A percentile compares a stretch with the other conserved stretches of the same genome.
These are phyloP conservation scores for Zygoascus hellenicus DNA, from an alignment of 1,139 yeast genomes.

Conservation along the genomic window DNA sequence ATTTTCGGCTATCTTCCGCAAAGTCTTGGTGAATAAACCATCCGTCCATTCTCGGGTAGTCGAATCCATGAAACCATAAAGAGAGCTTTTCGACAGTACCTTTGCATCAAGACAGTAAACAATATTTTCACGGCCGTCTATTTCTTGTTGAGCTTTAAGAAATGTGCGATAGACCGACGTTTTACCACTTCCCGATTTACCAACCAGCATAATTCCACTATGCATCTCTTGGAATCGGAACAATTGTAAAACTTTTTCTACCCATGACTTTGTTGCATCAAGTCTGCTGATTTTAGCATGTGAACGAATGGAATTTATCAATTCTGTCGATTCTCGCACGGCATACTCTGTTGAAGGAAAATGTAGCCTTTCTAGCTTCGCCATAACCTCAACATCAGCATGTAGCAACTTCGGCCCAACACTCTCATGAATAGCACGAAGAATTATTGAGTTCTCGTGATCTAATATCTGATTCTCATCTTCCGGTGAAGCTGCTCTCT, in stretches of 20 bases:
- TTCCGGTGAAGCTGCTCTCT: slow-evolving; percentile 35
- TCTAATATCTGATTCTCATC: slow-evolving; percentile 32
- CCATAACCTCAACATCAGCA: slow-evolving; percentile 44
- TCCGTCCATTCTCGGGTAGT: slow-evolving; percentile 91
- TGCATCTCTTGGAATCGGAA: slow-evolving; percentile 57
- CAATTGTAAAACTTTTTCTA: slow-evolving; percentile 57
- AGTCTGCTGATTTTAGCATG: slow-evolving; percentile 30
- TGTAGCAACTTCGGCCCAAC: slow-evolving; percentile 59
- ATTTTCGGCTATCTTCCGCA: slow-evolving; percentile 57
- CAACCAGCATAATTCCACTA: slow-evolving; percentile 80
- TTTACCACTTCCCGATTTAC: slow-evolving; percentile 75
- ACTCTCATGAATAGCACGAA: slow-evolving; percentile 52
- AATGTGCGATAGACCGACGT: slow-evolving; percentile 50
- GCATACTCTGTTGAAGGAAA: slow-evolving; percentile 30
- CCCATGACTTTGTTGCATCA: slow-evolving; percentile 39
- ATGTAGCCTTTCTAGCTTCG: slow-evolving; percentile 22
- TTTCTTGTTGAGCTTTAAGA: slow-evolving; percentile 39
- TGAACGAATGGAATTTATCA: slow-evolving; percentile 18
- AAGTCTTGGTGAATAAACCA: slow-evolving; percentile 68
- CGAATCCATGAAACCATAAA: slow-evolving; percentile 68
- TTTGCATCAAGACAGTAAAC: slow-evolving; percentile 64
- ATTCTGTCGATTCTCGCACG: slow-evolving; percentile 20
- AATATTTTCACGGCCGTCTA: slow-evolving; percentile 38
- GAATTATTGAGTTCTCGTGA: slow-evolving; percentile 34
- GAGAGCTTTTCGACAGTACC: slow-evolving; percentile 55